A percentile compares a stretch with the other conserved stretches of the same genome.
These are phyloP conservation scores for Rusavskia elegans DNA, from an alignment of 495 filamentous ascomycete genomes.

Conservation along the genomic window DNA sequence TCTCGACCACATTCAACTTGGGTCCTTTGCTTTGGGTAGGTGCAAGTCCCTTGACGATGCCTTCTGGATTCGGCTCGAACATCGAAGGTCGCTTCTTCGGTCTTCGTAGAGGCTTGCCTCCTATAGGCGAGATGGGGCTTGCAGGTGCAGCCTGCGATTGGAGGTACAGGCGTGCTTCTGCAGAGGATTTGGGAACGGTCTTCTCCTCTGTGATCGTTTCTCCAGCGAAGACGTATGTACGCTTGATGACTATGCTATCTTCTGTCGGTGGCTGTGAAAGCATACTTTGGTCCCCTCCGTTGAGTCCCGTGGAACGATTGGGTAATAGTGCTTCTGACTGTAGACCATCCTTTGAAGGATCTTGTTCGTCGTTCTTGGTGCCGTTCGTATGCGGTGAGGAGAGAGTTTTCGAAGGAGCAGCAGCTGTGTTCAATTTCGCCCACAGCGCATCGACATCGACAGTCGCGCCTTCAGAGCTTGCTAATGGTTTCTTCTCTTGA, in stretches of 20 bases:
- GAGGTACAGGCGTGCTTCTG: conserved; percentile 67
- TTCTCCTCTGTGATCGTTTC: conserved; percentile 72
- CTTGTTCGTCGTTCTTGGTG: conserved; percentile 15
- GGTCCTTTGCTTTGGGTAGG: conserved; percentile 34
- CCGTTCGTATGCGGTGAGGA: conserved; percentile 4
- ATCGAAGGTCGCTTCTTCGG: conserved; percentile 59
- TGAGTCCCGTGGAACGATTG: neutral
- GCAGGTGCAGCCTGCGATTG: conserved; percentile 30
- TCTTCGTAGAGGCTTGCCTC: conserved; percentile 33
- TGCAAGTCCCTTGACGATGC: conserved; percentile 21
- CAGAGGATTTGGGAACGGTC: conserved; percentile 58
- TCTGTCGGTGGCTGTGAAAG: neutral
- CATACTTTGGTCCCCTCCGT: neutral
- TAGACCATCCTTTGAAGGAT: conserved; percentile 1
- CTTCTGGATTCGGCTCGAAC: conserved; percentile 56
- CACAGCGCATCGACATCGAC: conserved; percentile 84
- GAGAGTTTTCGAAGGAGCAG: conserved; percentile 1
- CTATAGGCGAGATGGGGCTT: conserved; percentile 4
- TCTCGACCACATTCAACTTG: conserved; percentile 93
- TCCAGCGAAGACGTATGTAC: conserved; percentile 84
- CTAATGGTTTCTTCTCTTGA: conserved; percentile 47
- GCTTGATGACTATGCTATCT: conserved; percentile 65
- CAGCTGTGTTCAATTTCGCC: conserved; percentile 53
- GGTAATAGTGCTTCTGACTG: neutral
- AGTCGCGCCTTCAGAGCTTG: conserved; percentile 52